phyloP scores from a whole-genome alignment of 306 rosid species.

The Malus fusca region DNA sequence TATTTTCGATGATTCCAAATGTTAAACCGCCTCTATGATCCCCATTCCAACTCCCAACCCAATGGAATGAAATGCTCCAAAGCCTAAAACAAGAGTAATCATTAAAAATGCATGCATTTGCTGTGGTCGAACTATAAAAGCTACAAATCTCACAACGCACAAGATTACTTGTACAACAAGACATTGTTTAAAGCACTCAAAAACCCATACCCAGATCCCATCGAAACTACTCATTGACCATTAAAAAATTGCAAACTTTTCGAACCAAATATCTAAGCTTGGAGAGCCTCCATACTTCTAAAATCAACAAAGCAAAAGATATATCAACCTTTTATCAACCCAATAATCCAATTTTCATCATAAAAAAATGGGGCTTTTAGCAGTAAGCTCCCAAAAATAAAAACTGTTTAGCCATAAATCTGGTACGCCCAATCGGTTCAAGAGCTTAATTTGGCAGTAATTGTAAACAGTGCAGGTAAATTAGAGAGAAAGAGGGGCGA shows the following conservation, averaged over 20 bases:
- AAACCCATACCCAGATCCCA: not conserved
- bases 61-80: constrained; percentile 1
- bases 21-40: constrained; percentile 26
- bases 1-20: constrained; percentile 21
- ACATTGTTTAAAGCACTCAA: not conserved
- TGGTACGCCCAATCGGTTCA: no score
- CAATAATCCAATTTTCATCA: not conserved
- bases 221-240: not conserved
- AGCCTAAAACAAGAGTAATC: not conserved
- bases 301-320: not conserved
- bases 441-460: no score
- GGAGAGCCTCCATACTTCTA: no score
- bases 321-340: not conserved
- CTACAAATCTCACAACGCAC: not conserved
- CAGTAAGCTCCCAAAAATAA: no score
- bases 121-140: no score
- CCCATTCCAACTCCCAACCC: constrained; percentile 23
- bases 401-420: no score
- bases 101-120: not conserved
- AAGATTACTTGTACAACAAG: not conserved
- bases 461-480: no score
- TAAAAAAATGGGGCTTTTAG: no score
- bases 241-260: no score
- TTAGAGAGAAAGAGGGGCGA: no score
- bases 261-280: no score